Percentiles rank a stretch among this genome's conserved stretches.
Conservation (phyloP, 2,329 filamentous ascomycete genomes). For the Microdochium bolleyi region DNA sequence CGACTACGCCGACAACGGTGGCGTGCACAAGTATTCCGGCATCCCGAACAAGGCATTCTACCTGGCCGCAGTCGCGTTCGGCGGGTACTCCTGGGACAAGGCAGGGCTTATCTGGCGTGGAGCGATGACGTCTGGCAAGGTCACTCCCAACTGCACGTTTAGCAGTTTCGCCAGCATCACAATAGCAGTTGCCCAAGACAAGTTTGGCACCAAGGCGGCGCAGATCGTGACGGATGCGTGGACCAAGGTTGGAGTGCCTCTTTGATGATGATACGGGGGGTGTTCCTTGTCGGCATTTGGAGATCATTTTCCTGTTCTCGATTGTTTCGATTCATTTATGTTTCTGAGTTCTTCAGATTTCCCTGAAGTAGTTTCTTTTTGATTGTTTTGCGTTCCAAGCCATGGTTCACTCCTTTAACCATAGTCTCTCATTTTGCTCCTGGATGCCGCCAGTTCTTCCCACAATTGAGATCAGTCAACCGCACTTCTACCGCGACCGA, state of each 20-base stretch:
- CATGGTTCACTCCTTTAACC: too few relatives aligned
- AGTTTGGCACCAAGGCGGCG: slow-evolving; percentile 32
- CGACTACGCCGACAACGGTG: slow-evolving; percentile 38
- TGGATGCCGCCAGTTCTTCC: too few relatives aligned
- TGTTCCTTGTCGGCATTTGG: too few relatives aligned
- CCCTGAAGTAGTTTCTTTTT: too few relatives aligned
- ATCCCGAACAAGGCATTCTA: slow-evolving; percentile 53
- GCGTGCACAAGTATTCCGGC: slow-evolving; percentile 47
- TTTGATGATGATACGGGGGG: too few relatives aligned
- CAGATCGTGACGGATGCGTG: slow-evolving; percentile 36
- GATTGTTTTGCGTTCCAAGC: too few relatives aligned
- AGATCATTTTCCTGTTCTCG: too few relatives aligned
- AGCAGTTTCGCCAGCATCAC: slow-evolving; percentile 41
- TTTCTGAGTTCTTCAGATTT: too few relatives aligned
- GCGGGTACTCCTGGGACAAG: slow-evolving; percentile 46
- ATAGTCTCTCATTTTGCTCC: too few relatives aligned
- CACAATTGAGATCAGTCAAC: too few relatives aligned
- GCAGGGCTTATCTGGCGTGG: slow-evolving; percentile 46
- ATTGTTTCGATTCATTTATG: too few relatives aligned
- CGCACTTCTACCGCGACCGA: too few relatives aligned
- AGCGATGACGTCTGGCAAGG: slow-evolving; percentile 32
- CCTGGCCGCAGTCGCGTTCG: slow-evolving; percentile 35
- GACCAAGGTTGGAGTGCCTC: slow-evolving; percentile 41
- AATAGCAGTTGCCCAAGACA: slow-evolving; percentile 32
- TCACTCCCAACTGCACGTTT: slow-evolving; percentile 33